Base-by-base conservation (phyloP, 2,329 filamentous ascomycete species). In the Talaromyces sp. region DNA sequence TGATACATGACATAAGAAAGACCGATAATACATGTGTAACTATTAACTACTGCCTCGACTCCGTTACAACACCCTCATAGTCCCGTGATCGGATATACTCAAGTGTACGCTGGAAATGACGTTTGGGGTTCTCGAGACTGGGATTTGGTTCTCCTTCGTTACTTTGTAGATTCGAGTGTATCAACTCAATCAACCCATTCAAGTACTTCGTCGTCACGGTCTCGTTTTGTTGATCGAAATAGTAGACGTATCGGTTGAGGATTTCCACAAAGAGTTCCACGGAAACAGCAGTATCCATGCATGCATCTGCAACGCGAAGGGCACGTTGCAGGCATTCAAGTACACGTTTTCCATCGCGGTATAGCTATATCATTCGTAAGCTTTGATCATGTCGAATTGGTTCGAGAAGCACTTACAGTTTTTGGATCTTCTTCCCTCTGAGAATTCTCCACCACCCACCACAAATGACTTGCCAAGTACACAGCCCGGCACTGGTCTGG, bases 221-320 rank as follows among this genome's bases (percentile, higher is more conserved):
- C 77, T 99, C 94, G 75, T 99, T 99, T 71, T 96, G 91, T 74
- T 99, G 93, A 74, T 99, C 94, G 77, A 97, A 99, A 78, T 97
- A 99, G 75, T 99, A 99, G 55, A 97, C 92, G 72, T 99, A 99
- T 74, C 94, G 86, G 74, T 99, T 97, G 57, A 99, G 79, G 63
- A 99, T 99, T 77, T 99, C 94, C 58, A 99, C 93, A 75, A 99
- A 99, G 51, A 99, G 82, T 76, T 99, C 95, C 48, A 99, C 94
- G 2, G 91, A 97, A 3, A 97, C 91, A 6, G 91, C 91, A 7
- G 92, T 94, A 75, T 99, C 95, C 94, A 99, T 99, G 77, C 94
- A 99, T 6, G 94, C 95, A 74, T 99, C 94, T 2, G 94, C 95
- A 28, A 99, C 95, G 36, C 95, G 88, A 9, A 99, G 85, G 10